Conservation (phyloP, 805 yeast genomes). For the Yarrowia deformans region DNA sequence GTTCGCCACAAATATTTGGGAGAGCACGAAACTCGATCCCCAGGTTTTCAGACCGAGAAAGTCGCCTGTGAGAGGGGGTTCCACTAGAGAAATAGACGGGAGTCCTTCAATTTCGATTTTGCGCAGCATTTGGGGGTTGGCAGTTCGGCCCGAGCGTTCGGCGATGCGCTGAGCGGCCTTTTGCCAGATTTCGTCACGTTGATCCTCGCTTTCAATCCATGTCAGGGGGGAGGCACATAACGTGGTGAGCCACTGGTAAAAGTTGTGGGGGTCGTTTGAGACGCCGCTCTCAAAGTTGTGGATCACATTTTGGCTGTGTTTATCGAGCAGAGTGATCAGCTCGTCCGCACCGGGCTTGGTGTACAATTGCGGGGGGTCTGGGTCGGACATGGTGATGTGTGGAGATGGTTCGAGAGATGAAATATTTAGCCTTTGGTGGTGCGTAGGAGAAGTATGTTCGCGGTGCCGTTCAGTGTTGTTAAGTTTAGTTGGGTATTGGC, state of each 20-base stretch:
- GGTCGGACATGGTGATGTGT: background rate
- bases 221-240: constrained; percentile 50
- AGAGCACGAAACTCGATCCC: constrained; percentile 86
- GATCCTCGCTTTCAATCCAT: constrained; percentile 55
- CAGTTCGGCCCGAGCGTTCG: constrained; percentile 84
- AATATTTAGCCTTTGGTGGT: constrained; percentile 11
- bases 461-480: background rate
- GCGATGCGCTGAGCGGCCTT: constrained; percentile 71
- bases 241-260: constrained; percentile 49
- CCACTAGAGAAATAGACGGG: constrained; percentile 57
- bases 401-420: background rate
- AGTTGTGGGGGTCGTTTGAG: constrained; percentile 35
- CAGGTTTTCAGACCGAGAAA: constrained; percentile 92
- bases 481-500: no score
- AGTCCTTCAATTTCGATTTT: constrained; percentile 58
- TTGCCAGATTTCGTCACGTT: constrained; percentile 54
- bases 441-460: background rate
- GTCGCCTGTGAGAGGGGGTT: constrained; percentile 87
- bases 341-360: constrained; percentile 19
- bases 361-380: constrained; percentile 26
- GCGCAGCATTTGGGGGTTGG: constrained; percentile 74
- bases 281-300: constrained; percentile 24
- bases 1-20: constrained; percentile 56
- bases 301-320: constrained; percentile 18
- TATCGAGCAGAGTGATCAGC: constrained; percentile 15